Percentiles rank a stretch among this genome's conserved stretches.
Evolutionary conservation across 2,329 filamentous ascomycete species (phyloP).

Genomic region (Aureobasidium sp.): DNA sequence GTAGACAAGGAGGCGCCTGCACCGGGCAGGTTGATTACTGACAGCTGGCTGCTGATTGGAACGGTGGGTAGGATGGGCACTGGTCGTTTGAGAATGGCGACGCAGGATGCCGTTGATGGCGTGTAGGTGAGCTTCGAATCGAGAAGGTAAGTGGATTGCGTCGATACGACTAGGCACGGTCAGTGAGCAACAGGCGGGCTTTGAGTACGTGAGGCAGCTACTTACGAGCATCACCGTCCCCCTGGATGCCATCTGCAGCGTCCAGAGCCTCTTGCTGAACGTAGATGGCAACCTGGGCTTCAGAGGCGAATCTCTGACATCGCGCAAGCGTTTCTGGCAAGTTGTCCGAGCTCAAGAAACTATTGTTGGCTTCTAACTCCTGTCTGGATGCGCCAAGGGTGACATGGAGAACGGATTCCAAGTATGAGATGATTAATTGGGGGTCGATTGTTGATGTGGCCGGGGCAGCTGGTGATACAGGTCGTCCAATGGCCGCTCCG

Average conservation of each 20-base stretch:
- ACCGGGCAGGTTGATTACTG: conserved; percentile 83
- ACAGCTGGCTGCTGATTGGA: conserved; percentile 80
- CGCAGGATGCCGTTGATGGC: conserved; percentile 72
- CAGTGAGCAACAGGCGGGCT: neutral
- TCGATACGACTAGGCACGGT: neutral
- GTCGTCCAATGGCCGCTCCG: conserved; percentile 28
- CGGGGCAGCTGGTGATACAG: conserved; percentile 22
- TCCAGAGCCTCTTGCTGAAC: conserved; percentile 69
- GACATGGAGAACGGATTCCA: conserved; percentile 41
- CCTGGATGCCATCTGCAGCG: conserved; percentile 20
- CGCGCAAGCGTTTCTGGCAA: conserved; percentile 76
- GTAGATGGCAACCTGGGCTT: conserved; percentile 82
- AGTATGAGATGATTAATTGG: conserved; percentile 42
- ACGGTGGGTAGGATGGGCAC: conserved; percentile 77
- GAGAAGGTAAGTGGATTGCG: conserved; percentile 61
- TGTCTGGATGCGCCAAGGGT: conserved; percentile 50
- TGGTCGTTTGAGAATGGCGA: conserved; percentile 84
- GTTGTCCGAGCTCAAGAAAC: conserved; percentile 67
- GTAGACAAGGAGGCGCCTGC: conserved; percentile 19
- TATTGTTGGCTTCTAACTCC: conserved; percentile 75
- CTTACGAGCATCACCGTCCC: conserved; percentile 14
- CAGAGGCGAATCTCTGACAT: conserved; percentile 82
- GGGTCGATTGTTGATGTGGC: conserved; percentile 33
- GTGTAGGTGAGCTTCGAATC: conserved; percentile 75
- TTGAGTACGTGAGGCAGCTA: neutral